These are phyloP conservation scores for Tetrahymena thermophila DNA, from an alignment of 73 alveolate species.

Conservation along the genomic window DNA sequence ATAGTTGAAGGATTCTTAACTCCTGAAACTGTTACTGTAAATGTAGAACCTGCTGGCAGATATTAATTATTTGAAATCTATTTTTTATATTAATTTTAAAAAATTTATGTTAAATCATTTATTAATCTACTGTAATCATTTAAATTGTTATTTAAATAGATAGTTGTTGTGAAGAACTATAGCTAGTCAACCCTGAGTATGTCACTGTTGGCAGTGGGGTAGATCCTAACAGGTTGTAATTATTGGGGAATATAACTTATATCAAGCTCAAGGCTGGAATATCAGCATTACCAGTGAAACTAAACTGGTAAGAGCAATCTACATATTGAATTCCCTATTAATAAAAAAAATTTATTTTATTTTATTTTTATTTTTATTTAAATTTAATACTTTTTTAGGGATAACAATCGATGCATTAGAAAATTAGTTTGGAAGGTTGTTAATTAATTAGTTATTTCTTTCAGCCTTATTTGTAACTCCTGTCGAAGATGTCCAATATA, in stretches of 20 bases:
- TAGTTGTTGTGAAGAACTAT: neutral
- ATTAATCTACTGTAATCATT: neutral
- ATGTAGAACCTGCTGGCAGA: neutral
- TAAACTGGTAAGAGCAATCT: neutral
- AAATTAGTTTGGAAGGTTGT: neutral
- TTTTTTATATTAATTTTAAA: neutral
- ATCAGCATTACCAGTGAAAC: neutral
- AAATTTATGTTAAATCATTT: neutral
- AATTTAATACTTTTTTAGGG: neutral
- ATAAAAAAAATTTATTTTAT: too few species aligned
- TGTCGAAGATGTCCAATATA: neutral
- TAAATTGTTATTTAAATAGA: neutral
- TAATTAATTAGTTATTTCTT: neutral
- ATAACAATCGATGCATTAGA: neutral
- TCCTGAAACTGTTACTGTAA: slow-evolving; percentile 14
- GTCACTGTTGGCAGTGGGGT: neutral
- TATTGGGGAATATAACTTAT: neutral
- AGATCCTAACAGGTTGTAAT: neutral
- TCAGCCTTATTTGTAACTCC: neutral
- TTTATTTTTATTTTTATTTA: too few species aligned
- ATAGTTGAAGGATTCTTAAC: slow-evolving; percentile 18
- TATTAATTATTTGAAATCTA: neutral
- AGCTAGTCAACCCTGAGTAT: neutral
- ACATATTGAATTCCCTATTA: neutral
- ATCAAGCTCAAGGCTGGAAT: neutral